Evolutionary conservation across 164 flowering plant genomes (phyloP).

Genomic region (Stephania japonica): DNA sequence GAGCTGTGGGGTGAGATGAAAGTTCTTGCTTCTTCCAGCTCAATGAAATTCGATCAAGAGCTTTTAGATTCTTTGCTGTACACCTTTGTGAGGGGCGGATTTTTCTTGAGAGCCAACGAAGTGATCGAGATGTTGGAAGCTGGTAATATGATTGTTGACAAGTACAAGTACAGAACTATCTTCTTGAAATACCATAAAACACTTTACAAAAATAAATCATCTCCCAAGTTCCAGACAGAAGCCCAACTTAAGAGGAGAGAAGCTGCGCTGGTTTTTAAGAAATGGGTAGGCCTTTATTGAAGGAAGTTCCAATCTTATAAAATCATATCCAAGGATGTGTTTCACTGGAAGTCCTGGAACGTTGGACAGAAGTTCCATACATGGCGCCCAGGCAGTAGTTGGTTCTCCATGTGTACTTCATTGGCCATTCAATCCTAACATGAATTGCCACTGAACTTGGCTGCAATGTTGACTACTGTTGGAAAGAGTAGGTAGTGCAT

Average conservation of each 20-base stretch:
- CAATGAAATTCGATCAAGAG: conserved; percentile 87
- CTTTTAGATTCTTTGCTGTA: conserved; percentile 83
- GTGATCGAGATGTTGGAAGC: conserved; percentile 82
- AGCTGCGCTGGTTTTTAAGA: conserved; percentile 72
- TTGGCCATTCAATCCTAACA: neutral
- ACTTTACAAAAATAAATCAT: conserved; percentile 67
- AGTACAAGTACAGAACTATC: conserved; percentile 74
- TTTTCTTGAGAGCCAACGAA: conserved; percentile 84
- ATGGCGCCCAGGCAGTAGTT: neutral
- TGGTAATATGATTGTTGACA: conserved; percentile 79
- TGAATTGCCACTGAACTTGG: neutral
- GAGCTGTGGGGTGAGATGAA: conserved; percentile 99
- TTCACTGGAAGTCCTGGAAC: neutral
- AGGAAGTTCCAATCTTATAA: neutral
- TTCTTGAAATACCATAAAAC: conserved; percentile 88
- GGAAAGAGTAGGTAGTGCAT: neutral
- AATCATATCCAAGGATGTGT: neutral
- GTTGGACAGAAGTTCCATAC: neutral
- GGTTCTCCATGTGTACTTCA: neutral
- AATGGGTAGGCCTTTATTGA: conserved; percentile 61
- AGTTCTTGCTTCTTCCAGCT: conserved; percentile 42
- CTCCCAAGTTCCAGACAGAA: conserved; percentile 79
- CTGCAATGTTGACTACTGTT: neutral
- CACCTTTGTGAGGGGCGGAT: conserved; percentile 91
- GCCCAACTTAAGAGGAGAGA: conserved; percentile 73